phyloP scores from a whole-genome alignment of 108 stramenopile genomes.

The Cylindrotheca fusiformis region DNA sequence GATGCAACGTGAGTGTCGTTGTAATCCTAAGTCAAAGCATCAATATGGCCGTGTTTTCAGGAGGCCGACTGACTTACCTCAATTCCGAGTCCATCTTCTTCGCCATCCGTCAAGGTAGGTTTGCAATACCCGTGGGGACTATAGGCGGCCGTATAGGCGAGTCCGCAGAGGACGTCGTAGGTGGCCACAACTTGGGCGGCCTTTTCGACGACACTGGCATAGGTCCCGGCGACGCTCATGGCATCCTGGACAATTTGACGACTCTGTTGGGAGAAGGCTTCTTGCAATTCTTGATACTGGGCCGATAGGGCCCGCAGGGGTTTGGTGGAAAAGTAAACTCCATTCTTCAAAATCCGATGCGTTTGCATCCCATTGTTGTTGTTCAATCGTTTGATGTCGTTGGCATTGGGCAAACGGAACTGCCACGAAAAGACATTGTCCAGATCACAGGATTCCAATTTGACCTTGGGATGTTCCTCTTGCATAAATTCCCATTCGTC shows the following conservation, averaged over 20 bases:
- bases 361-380: slow-evolving; percentile 47
- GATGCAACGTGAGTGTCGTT: not conserved
- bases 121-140: slow-evolving; percentile 79
- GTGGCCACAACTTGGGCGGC: slow-evolving; percentile 53
- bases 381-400: slow-evolving; percentile 62
- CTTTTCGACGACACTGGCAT: slow-evolving; percentile 79
- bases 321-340: slow-evolving; percentile 92
- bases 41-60: too few species aligned
- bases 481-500: slow-evolving; percentile 65
- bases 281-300: slow-evolving; percentile 54
- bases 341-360: slow-evolving; percentile 88
- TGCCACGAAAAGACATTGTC: slow-evolving; percentile 56
- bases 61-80: slow-evolving; percentile 37
- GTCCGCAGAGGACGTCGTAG: slow-evolving; percentile 80
- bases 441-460: slow-evolving; percentile 60
- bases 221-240: slow-evolving; percentile 82
- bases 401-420: slow-evolving; percentile 78
- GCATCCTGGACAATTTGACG: slow-evolving; percentile 69
- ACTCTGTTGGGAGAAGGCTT: slow-evolving; percentile 79
- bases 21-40: not conserved
- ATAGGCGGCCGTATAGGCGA: slow-evolving; percentile 89
- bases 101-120: slow-evolving; percentile 85
- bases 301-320: slow-evolving; percentile 57
- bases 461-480: slow-evolving; percentile 54
- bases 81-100: slow-evolving; percentile 79